Percentiles rank a stretch among this genome's conserved stretches.
Conservation (phyloP, 2,329 filamentous ascomycete genomes). For the Fusarium sp. region DNA sequence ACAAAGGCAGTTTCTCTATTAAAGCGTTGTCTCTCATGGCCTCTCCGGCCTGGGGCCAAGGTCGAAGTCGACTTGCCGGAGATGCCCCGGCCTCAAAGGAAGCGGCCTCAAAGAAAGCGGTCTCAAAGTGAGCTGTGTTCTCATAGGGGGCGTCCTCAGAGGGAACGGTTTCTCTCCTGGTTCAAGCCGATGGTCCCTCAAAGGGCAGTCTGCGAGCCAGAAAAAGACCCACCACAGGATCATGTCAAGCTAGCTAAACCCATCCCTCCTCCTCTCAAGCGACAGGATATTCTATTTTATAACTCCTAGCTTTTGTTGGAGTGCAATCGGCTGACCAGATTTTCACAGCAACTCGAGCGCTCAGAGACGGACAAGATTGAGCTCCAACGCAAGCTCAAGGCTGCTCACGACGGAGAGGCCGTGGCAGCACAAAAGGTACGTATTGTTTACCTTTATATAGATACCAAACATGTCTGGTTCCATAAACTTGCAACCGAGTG, state of each 20-base stretch:
- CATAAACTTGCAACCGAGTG: not conserved
- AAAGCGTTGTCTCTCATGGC: not conserved
- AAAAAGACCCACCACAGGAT: not conserved
- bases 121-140: too few relatives aligned
- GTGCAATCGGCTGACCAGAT: slow-evolving; percentile 26
- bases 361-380: slow-evolving; percentile 68
- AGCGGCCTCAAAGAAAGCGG: too few relatives aligned
- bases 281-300: not conserved
- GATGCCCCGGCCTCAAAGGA: not conserved
- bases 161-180: not conserved
- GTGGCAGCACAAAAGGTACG: slow-evolving; percentile 66
- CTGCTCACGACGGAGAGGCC: slow-evolving; percentile 61
- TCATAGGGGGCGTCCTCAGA: too few relatives aligned
- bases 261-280: slow-evolving; percentile 9
- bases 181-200: not conserved
- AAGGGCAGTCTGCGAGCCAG: not conserved
- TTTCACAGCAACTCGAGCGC: slow-evolving; percentile 67
- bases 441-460: slow-evolving; percentile 33
- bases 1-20: not conserved
- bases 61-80: not conserved
- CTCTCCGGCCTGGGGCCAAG: not conserved
- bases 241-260: not conserved
- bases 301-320: not conserved
- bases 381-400: slow-evolving; percentile 66
- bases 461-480: not conserved